Base-by-base conservation (phyloP, 345 rosid species). In the Hibiscus trionum region DNA sequence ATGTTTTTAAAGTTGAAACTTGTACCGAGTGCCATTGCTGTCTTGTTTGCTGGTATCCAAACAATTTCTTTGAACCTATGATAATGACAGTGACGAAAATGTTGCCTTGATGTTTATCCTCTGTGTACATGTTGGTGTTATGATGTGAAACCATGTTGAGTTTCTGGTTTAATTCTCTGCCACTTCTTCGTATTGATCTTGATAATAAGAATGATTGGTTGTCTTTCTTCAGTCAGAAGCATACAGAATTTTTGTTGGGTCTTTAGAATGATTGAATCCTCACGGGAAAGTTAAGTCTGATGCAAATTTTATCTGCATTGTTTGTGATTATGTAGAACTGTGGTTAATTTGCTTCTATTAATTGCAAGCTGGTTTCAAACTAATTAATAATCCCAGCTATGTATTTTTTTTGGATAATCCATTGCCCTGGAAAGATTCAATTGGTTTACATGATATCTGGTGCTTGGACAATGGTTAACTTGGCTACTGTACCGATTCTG, bases 1-100 rank as follows among this genome's bases (percentile, higher is more conserved):
- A 58, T 58, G 52, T 16, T 71, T 57, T 50, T 58, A 71, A 71
- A 58, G 55, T 71, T 57, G 35, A 58, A 21, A 58, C 56, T 71
- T 42, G 55, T 37, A 58, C 21, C 14, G 12, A 11, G 65, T 39
- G 39, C 24, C 73, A 56, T 57, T 5, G 19, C 12, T 70, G 11
- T 58, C 14, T 70, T 21, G 17, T 70, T 39, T 57, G 11, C 24
- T 6, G 21, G 57, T 70, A 70, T 15, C 66, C 5, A 17, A 15
- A 15, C 11, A 15, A 15, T 49, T 10, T 17, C 52, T 44, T 71
- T 8, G 11, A 24, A 19, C 39, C 12, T 65, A 24, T 44, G 5
- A 66, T 27, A 47, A 19, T 59, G 50, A 44, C 4, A 11, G 27
- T 27, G 42, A 44, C 16, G 24, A 71, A 59, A 59, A 58, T 26